phyloP scores from a whole-genome alignment of 352 stramenopile genomes.

The Phytopythium mirpurense region DNA sequence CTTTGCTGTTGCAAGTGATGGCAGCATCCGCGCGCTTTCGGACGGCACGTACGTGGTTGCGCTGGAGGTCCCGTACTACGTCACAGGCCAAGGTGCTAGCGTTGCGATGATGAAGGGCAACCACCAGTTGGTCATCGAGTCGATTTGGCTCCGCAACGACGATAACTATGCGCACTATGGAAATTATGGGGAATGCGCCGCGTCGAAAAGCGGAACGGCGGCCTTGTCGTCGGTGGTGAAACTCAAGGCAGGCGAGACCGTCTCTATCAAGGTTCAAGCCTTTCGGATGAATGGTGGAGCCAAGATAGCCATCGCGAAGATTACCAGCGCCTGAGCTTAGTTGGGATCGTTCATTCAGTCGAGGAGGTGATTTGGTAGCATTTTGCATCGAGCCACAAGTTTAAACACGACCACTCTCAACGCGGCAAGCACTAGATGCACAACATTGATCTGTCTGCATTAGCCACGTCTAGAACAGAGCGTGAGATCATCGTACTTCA shows the following conservation, averaged over 20 bases:
- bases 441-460: too few species aligned
- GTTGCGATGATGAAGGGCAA: background rate
- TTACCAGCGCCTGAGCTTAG: too few species aligned
- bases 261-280: background rate
- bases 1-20: background rate
- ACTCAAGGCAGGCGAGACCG: background rate
- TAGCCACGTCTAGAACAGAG: too few species aligned
- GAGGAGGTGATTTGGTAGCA: too few species aligned
- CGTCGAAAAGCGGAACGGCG: background rate
- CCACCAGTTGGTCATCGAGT: background rate
- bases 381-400: too few species aligned
- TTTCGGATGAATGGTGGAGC: background rate
- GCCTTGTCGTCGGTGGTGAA: background rate
- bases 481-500: too few species aligned
- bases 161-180: background rate
- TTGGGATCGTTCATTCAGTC: too few species aligned
- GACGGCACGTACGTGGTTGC: background rate
- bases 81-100: background rate
- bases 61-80: background rate
- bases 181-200: too few species aligned
- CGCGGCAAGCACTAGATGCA: too few species aligned
- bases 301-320: background rate
- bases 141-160: background rate
- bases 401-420: too few species aligned
- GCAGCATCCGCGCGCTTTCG: background rate